Conservation (phyloP, 2,329 filamentous ascomycete species). For the Fusarium sp. region DNA sequence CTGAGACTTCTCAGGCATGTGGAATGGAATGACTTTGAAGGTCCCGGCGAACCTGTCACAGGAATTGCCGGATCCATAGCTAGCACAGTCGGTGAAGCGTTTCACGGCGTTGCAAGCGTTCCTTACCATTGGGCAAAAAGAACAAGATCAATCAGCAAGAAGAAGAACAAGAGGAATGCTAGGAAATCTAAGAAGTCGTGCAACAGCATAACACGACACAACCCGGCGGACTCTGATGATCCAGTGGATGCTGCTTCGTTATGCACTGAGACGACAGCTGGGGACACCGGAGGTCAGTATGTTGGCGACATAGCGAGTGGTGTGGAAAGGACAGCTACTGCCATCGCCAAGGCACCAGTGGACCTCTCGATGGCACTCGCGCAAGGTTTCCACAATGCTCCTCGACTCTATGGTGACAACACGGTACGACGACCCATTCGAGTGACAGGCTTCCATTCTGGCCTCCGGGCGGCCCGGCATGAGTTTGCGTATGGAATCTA, state of each 20-base stretch:
- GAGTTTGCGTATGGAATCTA: conserved; percentile 74
- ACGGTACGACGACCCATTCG: conserved; percentile 73
- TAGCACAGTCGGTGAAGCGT: conserved; percentile 67
- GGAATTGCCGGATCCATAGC: conserved; percentile 72
- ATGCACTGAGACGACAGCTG: conserved; percentile 33
- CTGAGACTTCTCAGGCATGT: conserved; percentile 73
- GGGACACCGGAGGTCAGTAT: conserved; percentile 53
- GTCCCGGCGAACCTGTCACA: conserved; percentile 78
- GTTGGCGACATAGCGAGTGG: conserved; percentile 64
- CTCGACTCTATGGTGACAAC: conserved; percentile 75
- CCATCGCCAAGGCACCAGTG: conserved; percentile 68
- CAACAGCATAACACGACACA: neutral
- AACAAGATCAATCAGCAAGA: conserved; percentile 59
- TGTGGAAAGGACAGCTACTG: conserved; percentile 61
- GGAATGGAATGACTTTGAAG: conserved; percentile 83
- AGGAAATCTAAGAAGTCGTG: conserved; percentile 9
- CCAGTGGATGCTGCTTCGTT: conserved; percentile 14
- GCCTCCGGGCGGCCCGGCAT: conserved; percentile 68
- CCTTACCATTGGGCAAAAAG: conserved; percentile 71
- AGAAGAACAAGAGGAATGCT: conserved; percentile 17
- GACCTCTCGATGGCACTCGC: conserved; percentile 71
- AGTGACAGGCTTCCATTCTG: conserved; percentile 74
- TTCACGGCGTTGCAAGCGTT: conserved; percentile 72
- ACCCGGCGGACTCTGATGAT: conserved; percentile 8
- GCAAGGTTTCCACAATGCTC: conserved; percentile 78